Conservation (phyloP, 306 rosid species). For the Vicia sativa region DNA sequence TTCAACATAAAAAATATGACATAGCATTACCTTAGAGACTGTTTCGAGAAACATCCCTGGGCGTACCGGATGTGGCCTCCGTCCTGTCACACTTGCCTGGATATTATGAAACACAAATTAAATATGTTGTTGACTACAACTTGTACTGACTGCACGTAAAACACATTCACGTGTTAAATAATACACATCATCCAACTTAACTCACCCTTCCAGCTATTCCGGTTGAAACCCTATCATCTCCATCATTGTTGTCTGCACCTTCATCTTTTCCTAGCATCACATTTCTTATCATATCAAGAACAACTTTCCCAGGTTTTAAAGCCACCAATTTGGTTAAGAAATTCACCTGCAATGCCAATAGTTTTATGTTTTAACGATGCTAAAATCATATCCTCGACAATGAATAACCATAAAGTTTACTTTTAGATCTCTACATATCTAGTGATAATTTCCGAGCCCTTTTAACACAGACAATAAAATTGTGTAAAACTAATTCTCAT, state of each 20-base stretch:
- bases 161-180: slow-evolving; percentile 15
- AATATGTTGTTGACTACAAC: slow-evolving; percentile 17
- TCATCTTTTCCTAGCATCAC: slow-evolving; percentile 96
- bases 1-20: slow-evolving; percentile 9
- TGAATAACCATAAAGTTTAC: not conserved
- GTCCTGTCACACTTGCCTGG: slow-evolving; percentile 71
- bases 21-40: slow-evolving; percentile 69
- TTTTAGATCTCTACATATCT: slow-evolving; percentile 10
- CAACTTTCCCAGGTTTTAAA: slow-evolving; percentile 83
- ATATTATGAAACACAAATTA: slow-evolving; percentile 38
- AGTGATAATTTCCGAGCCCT: slow-evolving; percentile 5
- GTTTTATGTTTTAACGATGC: slow-evolving; percentile 30
- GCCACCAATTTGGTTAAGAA: slow-evolving; percentile 88
- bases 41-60: slow-evolving; percentile 99
- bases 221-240: slow-evolving; percentile 41
- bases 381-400: slow-evolving; percentile 26
- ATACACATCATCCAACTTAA: slow-evolving; percentile 35
- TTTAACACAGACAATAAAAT: slow-evolving; percentile 32
- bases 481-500: slow-evolving; percentile 12
- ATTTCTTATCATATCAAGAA: slow-evolving; percentile 81
- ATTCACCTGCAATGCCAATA: slow-evolving; percentile 67
- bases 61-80: slow-evolving; percentile 79
- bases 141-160: slow-evolving; percentile 10
- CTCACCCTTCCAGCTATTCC: slow-evolving; percentile 88
- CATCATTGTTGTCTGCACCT: slow-evolving; percentile 68